A percentile compares a stretch with the other conserved stretches of the same genome.
These are phyloP conservation scores for Crepidotus sp. DNA, from an alignment of 1,284 basidiomycete species.

Conservation along the genomic window DNA sequence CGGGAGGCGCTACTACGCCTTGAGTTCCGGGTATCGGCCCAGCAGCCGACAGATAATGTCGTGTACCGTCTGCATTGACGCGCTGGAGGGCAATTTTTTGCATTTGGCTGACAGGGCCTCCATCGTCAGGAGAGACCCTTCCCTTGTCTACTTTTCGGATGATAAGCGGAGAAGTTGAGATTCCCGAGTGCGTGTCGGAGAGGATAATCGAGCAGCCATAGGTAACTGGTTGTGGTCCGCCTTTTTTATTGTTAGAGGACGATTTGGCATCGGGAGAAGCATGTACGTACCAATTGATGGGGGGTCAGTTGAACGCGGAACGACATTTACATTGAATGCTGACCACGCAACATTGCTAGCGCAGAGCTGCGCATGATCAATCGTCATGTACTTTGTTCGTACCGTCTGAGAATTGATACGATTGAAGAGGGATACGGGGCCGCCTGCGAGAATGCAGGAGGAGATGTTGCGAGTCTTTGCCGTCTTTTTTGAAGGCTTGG, in stretches of 20 bases:
- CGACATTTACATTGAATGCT: slow-evolving; percentile 86
- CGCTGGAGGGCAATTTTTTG: slow-evolving; percentile 90
- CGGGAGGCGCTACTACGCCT: slow-evolving; percentile 51
- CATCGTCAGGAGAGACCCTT: slow-evolving; percentile 71
- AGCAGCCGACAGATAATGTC: slow-evolving; percentile 77
- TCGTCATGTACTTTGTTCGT: slow-evolving; percentile 93
- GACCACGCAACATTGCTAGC: slow-evolving; percentile 87
- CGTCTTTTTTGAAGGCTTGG: slow-evolving; percentile 95
- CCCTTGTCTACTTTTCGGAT: slow-evolving; percentile 93
- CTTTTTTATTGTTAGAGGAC: too few relatives aligned
- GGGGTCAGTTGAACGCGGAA: slow-evolving; percentile 53
- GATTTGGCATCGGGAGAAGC: too few relatives aligned
- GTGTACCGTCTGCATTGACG: slow-evolving; percentile 68
- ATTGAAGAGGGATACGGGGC: slow-evolving; percentile 92
- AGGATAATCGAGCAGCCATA: slow-evolving; percentile 87
- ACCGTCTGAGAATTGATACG: slow-evolving; percentile 96
- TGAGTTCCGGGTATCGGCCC: slow-evolving; percentile 72
- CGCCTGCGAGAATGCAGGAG: slow-evolving; percentile 82
- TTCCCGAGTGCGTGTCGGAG: slow-evolving; percentile 77
- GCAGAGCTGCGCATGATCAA: slow-evolving; percentile 75
- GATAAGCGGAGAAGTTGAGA: slow-evolving; percentile 77
- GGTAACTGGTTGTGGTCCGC: slow-evolving; percentile 73
- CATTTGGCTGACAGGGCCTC: slow-evolving; percentile 91
- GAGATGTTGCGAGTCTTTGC: slow-evolving; percentile 91
- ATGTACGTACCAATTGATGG: slow-evolving; percentile 52